These are phyloP conservation scores for Pichia paraexigua DNA, from an alignment of 805 yeast genomes.

Conservation along the genomic window DNA sequence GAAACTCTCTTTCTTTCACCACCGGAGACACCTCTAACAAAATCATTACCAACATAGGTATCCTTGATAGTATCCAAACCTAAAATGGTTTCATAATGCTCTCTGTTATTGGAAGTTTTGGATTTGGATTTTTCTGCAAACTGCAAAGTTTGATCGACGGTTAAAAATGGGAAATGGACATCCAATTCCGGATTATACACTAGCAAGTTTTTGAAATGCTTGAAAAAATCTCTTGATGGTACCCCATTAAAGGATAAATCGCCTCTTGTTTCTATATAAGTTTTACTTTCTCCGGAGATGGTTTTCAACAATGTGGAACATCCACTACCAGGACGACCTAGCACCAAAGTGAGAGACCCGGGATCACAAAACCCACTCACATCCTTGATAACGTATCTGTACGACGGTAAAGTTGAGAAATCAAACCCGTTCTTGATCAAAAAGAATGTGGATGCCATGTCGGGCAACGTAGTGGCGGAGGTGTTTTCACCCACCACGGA, in stretches of 20 bases:
- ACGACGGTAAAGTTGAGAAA: conserved; percentile 11
- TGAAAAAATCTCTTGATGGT: conserved; percentile 38
- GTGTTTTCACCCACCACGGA: background rate
- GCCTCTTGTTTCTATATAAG: conserved; percentile 32
- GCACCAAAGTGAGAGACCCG: conserved; percentile 48
- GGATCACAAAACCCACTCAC: conserved; percentile 29
- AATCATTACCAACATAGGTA: conserved; percentile 61
- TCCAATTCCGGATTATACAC: conserved; percentile 50
- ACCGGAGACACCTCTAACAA: conserved; percentile 65
- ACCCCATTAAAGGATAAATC: conserved; percentile 41
- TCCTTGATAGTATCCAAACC: conserved; percentile 53
- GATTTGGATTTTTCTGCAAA: conserved; percentile 50
- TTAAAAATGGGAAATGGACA: conserved; percentile 45
- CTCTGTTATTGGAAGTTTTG: conserved; percentile 36
- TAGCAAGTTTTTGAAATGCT: conserved; percentile 36
- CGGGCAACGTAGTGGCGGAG: background rate
- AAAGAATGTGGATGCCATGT: background rate
- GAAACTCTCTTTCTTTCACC: conserved; percentile 70
- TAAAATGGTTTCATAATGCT: conserved; percentile 43
- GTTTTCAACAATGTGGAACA: conserved; percentile 47
- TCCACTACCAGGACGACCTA: conserved; percentile 58
- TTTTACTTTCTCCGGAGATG: conserved; percentile 36
- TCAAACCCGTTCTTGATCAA: conserved; percentile 17
- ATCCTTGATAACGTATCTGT: conserved; percentile 17
- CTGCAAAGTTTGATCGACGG: conserved; percentile 46